Percentiles rank a stretch among this genome's conserved stretches.
Evolutionary conservation across 2,329 filamentous ascomycete species (phyloP).

Genomic region (Stenocarpella maydis): DNA sequence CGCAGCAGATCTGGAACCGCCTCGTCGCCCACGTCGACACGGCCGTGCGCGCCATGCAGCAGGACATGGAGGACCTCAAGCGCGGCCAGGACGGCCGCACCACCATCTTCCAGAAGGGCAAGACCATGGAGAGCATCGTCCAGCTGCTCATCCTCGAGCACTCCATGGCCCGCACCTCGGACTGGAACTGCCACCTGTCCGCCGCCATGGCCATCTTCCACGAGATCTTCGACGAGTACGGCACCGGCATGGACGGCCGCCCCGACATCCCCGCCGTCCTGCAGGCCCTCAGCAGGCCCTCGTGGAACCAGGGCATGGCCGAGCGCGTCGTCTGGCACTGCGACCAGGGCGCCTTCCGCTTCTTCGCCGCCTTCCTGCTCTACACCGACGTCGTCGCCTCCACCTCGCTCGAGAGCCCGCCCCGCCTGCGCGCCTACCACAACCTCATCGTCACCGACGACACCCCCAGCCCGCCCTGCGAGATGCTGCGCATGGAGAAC

Average conservation of each 20-base stretch:
- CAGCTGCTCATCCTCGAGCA: constrained; percentile 64
- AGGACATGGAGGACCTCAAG: constrained; percentile 54
- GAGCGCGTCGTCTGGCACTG: constrained; percentile 51
- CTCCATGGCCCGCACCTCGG: constrained; percentile 53
- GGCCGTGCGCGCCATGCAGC: constrained; percentile 63
- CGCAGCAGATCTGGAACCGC: constrained; percentile 47
- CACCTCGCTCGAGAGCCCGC: constrained; percentile 53
- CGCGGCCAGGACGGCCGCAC: constrained; percentile 21
- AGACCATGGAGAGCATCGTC: constrained; percentile 58
- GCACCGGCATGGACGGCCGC: constrained; percentile 45
- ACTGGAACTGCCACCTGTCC: constrained; percentile 60
- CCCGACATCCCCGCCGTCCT: constrained; percentile 32
- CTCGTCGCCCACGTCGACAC: constrained; percentile 55
- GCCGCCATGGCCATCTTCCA: constrained; percentile 59
- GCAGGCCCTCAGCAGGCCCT: constrained; percentile 43
- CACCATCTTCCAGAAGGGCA: constrained; percentile 33
- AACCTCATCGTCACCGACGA: constrained; percentile 47
- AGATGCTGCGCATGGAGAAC: constrained; percentile 52
- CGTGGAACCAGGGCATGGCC: constrained; percentile 42
- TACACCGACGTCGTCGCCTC: constrained; percentile 60
- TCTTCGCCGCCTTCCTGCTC: constrained; percentile 56
- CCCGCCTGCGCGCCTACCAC: constrained; percentile 54
- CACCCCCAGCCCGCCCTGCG: constrained; percentile 41
- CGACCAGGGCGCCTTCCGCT: constrained; percentile 56
- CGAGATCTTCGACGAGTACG: constrained; percentile 52